A percentile compares a stretch with the other conserved stretches of the same genome.
These are phyloP conservation scores for Starmerella bombi DNA, from an alignment of 805 yeast genomes.

Conservation along the genomic window DNA sequence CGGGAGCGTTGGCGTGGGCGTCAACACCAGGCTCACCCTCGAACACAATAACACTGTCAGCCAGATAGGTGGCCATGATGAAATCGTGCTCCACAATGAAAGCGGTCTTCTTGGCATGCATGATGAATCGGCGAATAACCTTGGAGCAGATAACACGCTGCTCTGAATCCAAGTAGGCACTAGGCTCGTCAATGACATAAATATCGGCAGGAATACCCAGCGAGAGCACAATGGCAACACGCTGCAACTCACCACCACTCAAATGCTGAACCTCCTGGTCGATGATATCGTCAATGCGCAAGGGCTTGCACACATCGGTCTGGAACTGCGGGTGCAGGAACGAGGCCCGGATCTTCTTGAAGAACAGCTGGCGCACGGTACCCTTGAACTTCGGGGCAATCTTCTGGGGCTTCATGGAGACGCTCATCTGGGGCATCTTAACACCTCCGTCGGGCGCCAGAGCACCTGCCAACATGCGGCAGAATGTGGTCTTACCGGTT, in stretches of 20 bases:
- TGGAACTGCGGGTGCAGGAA: constrained; percentile 96
- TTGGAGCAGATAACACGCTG: constrained; percentile 98
- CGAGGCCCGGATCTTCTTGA: constrained; percentile 88
- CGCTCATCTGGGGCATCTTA: constrained; percentile 75
- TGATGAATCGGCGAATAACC: constrained; percentile 90
- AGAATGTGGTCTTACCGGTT: constrained; percentile 97
- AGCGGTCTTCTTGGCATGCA: constrained; percentile 97
- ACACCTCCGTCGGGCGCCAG: constrained; percentile 71
- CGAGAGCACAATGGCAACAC: constrained; percentile 94
- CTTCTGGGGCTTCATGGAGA: constrained; percentile 97
- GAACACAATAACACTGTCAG: constrained; percentile 96
- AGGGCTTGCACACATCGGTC: constrained; percentile 93
- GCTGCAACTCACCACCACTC: constrained; percentile 99
- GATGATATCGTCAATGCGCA: constrained; percentile 81
- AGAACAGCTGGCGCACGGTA: constrained; percentile 93
- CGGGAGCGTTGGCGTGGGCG: constrained; percentile 80
- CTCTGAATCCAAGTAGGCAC: constrained; percentile 97
- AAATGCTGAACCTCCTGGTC: constrained; percentile 96
- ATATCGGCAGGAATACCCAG: constrained; percentile 92
- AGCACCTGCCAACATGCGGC: constrained; percentile 89
- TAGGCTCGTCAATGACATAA: constrained; percentile 95
- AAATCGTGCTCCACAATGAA: constrained; percentile 99
- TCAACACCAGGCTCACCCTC: constrained; percentile 86
- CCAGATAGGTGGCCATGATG: constrained; percentile 98
- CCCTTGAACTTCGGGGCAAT: constrained; percentile 98